phyloP scores from a whole-genome alignment of 352 stramenopile genomes.

The Phytophthora pluvialis region DNA sequence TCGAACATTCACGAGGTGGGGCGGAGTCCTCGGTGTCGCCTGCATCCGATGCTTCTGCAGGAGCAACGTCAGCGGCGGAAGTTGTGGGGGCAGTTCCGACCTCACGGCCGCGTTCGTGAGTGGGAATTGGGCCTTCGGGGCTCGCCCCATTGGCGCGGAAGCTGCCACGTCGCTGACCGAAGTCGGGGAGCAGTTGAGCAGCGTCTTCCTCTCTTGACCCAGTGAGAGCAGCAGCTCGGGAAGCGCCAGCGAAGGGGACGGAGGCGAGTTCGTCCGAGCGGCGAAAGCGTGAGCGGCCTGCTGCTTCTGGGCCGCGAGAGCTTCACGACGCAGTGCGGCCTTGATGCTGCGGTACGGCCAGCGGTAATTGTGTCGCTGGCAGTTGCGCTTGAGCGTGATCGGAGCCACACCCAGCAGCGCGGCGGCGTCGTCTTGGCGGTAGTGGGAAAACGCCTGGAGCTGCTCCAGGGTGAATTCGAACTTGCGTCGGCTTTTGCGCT shows the following conservation, averaged over 20 bases:
- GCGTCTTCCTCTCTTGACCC: slow-evolving; percentile 2
- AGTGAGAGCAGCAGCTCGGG: slow-evolving; percentile 28
- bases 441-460: slow-evolving; percentile 44
- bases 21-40: not conserved
- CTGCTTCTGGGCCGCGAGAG: slow-evolving; percentile 5
- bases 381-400: slow-evolving; percentile 78
- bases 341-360: slow-evolving; percentile 64
- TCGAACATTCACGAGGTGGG: not conserved
- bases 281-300: not conserved
- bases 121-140: slow-evolving; percentile 1
- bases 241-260: not conserved
- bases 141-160: not conserved
- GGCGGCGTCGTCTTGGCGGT: slow-evolving; percentile 65
- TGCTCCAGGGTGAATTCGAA: slow-evolving; percentile 54
- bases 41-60: slow-evolving; percentile 14
- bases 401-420: slow-evolving; percentile 47
- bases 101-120: not conserved
- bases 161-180: slow-evolving; percentile 15
- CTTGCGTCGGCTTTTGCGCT: slow-evolving; percentile 50
- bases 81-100: not conserved
- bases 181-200: slow-evolving; percentile 10
- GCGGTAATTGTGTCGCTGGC: slow-evolving; percentile 44
- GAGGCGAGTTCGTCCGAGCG: not conserved
- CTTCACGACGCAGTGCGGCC: slow-evolving; percentile 40
- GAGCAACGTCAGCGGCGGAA: slow-evolving; percentile 24